Evolutionary conservation across 2,329 filamentous ascomycete genomes (phyloP), one percentile per base, ranked within the genome.

Genomic region (Penicillium polonicum): DNA sequence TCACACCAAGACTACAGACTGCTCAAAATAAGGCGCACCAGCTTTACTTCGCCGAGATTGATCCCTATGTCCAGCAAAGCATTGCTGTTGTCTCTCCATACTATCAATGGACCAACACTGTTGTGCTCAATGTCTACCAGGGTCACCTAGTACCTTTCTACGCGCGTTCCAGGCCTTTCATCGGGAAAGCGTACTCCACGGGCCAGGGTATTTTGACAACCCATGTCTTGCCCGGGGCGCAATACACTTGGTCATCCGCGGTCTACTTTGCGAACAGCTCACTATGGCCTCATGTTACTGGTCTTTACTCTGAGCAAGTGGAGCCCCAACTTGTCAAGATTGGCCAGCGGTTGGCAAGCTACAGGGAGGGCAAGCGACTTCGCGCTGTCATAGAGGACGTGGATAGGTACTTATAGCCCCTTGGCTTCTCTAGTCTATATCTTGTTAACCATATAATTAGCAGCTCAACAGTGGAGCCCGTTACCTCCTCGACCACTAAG

Each of bases 291-390:
- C 88, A 89, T 63, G 62, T 97, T 12, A 86, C 89, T 27, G 82
- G 89, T 15, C 78, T 97, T 5, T 97, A 97, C 70, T 85, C 88
- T 12, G 88, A 96, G 70, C 96, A 96, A 67, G 92, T 99, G 4
- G 92, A 97, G 77, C 95, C 95, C 15, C 95, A 99, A 75, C 82
- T 99, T 15, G 85, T 93, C 56, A 91, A 92, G 68, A 97, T 99
- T 68, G 90, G 91, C 13, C 89, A 97, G 77, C 87, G 92, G 45
- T 83, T 99, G 12, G 92, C 92, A 41, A 79, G 78, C 61, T 82
- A 82, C 58, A 75, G 81, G 23, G 81, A 84, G 66, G 85, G 85
- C 21, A 85, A 84, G 70, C 86, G 85, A 65, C 66, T 88, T 23
- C 82, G 86, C 64, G 82, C 84, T 36, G 82, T 80, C 19, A 76